A percentile compares a stretch with the other conserved stretches of the same genome.
Conservation (phyloP, 768 basidiomycete species). For the Phylloporus sp. region DNA sequence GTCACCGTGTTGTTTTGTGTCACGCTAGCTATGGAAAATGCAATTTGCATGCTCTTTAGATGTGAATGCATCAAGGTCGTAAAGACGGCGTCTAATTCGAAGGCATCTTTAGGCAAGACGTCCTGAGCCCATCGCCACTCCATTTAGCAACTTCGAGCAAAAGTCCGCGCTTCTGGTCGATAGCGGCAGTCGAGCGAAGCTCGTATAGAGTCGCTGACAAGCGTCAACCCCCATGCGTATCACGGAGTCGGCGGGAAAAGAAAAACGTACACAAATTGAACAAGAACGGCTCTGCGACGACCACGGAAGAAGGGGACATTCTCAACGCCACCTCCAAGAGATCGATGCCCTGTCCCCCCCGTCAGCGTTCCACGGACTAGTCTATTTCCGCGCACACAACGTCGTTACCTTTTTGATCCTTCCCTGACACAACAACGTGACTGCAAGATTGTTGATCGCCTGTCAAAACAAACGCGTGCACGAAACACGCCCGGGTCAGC, state of each 20-base stretch:
- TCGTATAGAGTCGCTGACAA: slow-evolving; percentile 72
- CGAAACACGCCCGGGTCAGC: not conserved
- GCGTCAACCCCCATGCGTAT: not conserved
- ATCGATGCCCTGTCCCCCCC: slow-evolving; percentile 54
- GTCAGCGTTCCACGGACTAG: not conserved
- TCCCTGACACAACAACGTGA: slow-evolving; percentile 66
- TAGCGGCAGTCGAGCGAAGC: slow-evolving; percentile 64
- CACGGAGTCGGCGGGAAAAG: not conserved
- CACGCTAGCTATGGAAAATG: slow-evolving; percentile 22
- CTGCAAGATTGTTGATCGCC: slow-evolving; percentile 77
- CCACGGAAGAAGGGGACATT: slow-evolving; percentile 63
- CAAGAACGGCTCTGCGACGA: slow-evolving; percentile 75
- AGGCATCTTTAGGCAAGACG: slow-evolving; percentile 76
- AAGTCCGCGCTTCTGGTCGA: slow-evolving; percentile 71
- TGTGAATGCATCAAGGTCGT: not conserved
- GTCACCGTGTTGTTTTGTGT: slow-evolving; percentile 24
- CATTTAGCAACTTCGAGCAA: slow-evolving; percentile 76
- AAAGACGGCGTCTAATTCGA: slow-evolving; percentile 35
- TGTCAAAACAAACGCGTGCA: slow-evolving; percentile 15
- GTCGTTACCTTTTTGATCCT: slow-evolving; percentile 57
- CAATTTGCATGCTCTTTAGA: slow-evolving; percentile 7
- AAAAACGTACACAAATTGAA: slow-evolving; percentile 71
- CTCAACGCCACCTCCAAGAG: slow-evolving; percentile 59
- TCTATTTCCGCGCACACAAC: not conserved
- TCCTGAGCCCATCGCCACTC: slow-evolving; percentile 79